Evolutionary conservation across 805 yeast species (phyloP).

Genomic region (Kuraishia piskuri): DNA sequence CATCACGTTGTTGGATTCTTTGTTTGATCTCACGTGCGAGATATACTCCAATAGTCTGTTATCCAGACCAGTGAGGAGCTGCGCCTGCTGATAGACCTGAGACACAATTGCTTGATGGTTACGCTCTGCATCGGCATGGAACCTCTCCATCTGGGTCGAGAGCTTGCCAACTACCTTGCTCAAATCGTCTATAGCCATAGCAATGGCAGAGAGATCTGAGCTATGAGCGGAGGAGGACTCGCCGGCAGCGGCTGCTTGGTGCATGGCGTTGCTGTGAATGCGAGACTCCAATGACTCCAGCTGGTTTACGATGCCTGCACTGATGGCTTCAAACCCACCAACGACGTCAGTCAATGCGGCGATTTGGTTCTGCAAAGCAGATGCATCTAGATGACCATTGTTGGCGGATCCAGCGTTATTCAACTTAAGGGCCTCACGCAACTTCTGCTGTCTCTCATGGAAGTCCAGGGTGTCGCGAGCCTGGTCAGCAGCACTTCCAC

Average conservation of each 20-base stretch:
- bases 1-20: not conserved
- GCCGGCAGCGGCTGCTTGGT: not conserved
- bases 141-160: not conserved
- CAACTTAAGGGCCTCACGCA: not conserved
- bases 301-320: not conserved
- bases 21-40: not conserved
- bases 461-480: conserved; percentile 5
- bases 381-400: not conserved
- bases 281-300: not conserved
- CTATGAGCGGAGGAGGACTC: not conserved
- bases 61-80: not conserved
- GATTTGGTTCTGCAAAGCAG: not conserved
- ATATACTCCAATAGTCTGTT: not conserved
- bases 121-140: not conserved
- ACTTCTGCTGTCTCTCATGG: conserved; percentile 10
- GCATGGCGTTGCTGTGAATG: not conserved
- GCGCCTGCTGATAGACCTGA: not conserved
- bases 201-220: not conserved
- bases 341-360: not conserved
- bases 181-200: not conserved
- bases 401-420: not conserved
- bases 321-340: not conserved
- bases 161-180: not conserved
- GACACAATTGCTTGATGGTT: not conserved
- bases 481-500: not conserved